phyloP scores from a whole-genome alignment of 257 asterid species.

The Euphrasia confusa region DNA sequence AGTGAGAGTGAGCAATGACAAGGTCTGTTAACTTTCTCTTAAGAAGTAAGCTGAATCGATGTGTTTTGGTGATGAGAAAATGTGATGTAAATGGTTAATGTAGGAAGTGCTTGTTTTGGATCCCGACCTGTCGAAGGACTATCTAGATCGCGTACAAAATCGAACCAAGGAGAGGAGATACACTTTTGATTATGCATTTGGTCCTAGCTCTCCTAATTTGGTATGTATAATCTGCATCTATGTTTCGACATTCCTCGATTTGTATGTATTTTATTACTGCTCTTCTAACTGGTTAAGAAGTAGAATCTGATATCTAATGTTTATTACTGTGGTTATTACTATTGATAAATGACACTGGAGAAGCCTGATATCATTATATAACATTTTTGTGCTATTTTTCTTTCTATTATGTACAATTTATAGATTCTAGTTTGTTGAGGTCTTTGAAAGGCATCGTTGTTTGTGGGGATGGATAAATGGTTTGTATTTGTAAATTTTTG shows the following conservation, averaged over 20 bases:
- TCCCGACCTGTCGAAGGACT: conserved; percentile 90
- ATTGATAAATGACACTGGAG: neutral
- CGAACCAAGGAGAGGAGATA: conserved; percentile 79
- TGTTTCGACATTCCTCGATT: conserved; percentile 3
- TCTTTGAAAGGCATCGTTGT: conserved; percentile 8
- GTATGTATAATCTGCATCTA: conserved; percentile 32
- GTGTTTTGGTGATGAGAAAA: conserved; percentile 20
- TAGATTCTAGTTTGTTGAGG: conserved; percentile 14
- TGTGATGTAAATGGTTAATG: conserved; percentile 29
- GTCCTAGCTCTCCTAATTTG: conserved; percentile 59
- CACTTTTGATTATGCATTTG: conserved; percentile 81
- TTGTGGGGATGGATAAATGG: conserved; percentile 12
- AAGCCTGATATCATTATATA: conserved; percentile 6
- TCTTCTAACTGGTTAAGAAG: conserved; percentile 10
- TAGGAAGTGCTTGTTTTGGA: conserved; percentile 87
- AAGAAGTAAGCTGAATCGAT: conserved; percentile 9
- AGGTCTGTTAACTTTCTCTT: conserved; percentile 39
- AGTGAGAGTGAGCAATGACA: conserved; percentile 67
- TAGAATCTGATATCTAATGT: conserved; percentile 5
- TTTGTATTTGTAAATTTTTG: neutral
- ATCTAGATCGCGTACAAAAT: conserved; percentile 73
- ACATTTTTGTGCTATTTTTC: neutral
- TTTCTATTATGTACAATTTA: neutral
- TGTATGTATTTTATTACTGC: conserved; percentile 9
- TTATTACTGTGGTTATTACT: neutral